These are phyloP conservation scores for Acanthamoeba divionensis DNA, from an alignment of 208 protist genomes.

Conservation along the genomic window DNA sequence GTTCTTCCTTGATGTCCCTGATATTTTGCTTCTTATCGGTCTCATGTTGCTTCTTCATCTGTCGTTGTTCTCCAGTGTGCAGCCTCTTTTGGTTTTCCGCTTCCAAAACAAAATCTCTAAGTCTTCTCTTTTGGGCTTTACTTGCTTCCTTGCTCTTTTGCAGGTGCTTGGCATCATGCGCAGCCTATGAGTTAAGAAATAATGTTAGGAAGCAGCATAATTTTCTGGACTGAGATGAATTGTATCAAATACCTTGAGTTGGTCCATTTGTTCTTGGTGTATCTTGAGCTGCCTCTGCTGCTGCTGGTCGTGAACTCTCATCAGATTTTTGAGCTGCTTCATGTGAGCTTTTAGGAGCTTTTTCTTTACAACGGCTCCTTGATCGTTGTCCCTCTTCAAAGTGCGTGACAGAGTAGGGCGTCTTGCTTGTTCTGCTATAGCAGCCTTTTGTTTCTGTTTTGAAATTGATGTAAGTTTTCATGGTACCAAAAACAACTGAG, in stretches of 20 bases:
- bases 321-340: not conserved
- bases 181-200: not conserved
- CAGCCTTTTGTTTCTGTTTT: not conserved
- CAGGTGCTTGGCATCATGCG: not conserved
- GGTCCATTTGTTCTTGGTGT: not conserved
- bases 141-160: not conserved
- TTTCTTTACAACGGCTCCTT: constrained; percentile 7
- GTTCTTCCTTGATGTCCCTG: constrained; percentile 37
- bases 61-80: not conserved
- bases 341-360: constrained; percentile 2
- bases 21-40: constrained; percentile 8
- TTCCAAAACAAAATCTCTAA: not conserved
- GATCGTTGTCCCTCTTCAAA: constrained; percentile 1
- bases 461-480: too few species aligned
- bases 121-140: not conserved
- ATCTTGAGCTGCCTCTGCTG: constrained; percentile 11
- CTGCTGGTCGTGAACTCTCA: constrained; percentile 38
- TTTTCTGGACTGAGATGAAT: not conserved
- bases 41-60: constrained; percentile 3
- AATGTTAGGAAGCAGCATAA: not conserved
- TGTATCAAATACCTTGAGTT: not conserved
- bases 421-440: not conserved
- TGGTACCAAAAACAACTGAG: too few species aligned
- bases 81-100: not conserved
- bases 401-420: constrained; percentile 1